Evolutionary conservation across 208 protist genomes (phyloP), one percentile per base, ranked within the genome.

Genomic region (Trypanosoma rangeli): DNA sequence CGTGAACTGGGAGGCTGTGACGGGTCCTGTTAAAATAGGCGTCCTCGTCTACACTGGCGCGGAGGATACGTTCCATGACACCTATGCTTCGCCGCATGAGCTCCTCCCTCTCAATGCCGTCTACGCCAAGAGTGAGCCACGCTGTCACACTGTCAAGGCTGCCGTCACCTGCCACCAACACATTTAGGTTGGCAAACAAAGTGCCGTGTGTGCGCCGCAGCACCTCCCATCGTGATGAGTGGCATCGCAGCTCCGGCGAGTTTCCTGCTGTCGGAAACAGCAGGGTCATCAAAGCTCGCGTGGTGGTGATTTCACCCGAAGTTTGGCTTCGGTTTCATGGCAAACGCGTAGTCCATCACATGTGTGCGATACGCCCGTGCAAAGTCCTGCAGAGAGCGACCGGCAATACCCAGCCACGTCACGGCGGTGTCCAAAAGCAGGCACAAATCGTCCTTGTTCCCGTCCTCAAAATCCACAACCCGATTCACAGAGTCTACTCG

Each of bases 71-170:
- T 0, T 58, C 33, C 20, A 72, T 50, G 0, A 33, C 26, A 18
- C 31, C 31, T 20, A 42, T 13, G 33, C 64, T 64, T 16, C 49
- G 56, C 18, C 46, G 29, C 35, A 58, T 50, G 39, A 72, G 44
- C 15, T 72, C 57, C 26, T 72, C 67, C 33, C 67, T 52, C 31
- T 46, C 56, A 26, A 72, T 58, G 18, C 58, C 33, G n/a, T 35
- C 48, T 28, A 72, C 49, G 4, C 24, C 37, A 42, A 72, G 18
- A 37, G 48, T 72, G 18, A 72, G 37, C 67, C 67, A 72, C 28
- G 46, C 67, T 13, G 67, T 39, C 33, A 72, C 67, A 28, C 28
- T 44, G 35, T 72, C 67, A 31, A 72, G 64, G 48, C 67, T 72
- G 42, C 67, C 67, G 50, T 72, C 67, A 39, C n/a, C 29, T 18